Evolutionary conservation across 2,329 filamentous ascomycete species (phyloP).

Genomic region (Tolypocladium capitatum): DNA sequence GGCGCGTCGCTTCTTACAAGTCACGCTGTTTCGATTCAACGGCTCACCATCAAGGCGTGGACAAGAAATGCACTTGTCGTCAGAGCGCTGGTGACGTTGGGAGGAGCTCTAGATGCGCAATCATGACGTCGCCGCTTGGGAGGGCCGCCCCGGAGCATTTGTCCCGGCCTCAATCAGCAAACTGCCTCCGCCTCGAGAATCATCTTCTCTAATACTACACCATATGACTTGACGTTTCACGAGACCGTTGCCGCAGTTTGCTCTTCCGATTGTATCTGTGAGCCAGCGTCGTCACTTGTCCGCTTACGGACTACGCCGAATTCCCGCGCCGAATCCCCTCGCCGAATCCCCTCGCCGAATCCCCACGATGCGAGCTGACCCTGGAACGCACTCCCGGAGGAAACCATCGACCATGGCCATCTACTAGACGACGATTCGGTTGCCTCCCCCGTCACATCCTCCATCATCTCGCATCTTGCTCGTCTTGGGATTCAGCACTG

Average conservation of each 20-base stretch:
- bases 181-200: background rate
- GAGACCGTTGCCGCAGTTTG: background rate
- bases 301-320: no score
- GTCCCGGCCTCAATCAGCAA: background rate
- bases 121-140: background rate
- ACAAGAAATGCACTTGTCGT: background rate
- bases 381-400: no score
- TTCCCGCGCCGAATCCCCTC: no score
- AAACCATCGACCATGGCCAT: background rate
- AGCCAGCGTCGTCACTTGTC: no score
- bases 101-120: background rate
- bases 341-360: no score
- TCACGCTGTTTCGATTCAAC: background rate
- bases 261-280: background rate
- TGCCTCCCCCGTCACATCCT: background rate
- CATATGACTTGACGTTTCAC: background rate
- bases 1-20: background rate
- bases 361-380: no score
- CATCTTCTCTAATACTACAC: background rate
- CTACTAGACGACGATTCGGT: background rate
- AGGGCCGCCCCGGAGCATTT: background rate
- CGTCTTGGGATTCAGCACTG: background rate
- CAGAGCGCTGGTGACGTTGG: background rate
- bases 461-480: background rate
- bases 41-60: background rate